These are phyloP conservation scores for Aspergillus japonicus DNA, from an alignment of 2,329 filamentous ascomycete genomes.

Conservation along the genomic window DNA sequence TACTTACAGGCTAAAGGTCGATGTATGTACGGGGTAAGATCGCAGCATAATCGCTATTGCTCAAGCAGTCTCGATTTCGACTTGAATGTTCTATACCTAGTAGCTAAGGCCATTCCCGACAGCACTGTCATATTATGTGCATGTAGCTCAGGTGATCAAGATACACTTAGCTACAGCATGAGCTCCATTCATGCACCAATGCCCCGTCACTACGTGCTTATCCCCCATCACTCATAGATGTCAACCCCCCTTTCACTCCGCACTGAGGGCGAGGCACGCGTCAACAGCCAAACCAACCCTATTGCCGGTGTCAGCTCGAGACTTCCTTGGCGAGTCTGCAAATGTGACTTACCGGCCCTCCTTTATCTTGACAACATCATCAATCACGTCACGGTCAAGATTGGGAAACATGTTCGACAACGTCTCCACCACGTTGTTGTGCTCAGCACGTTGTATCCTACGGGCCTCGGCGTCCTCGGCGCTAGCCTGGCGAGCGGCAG, in stretches of 20 bases:
- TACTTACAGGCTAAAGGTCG: neutral
- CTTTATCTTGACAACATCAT: constrained; percentile 94
- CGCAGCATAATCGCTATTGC: neutral
- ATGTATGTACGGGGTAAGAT: neutral
- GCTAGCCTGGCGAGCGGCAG: constrained; percentile 84
- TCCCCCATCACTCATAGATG: neutral
- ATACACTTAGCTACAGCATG: constrained; percentile 2
- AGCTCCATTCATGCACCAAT: neutral
- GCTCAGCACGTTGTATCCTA: constrained; percentile 77
- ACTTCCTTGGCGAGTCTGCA: neutral
- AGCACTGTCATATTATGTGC: constrained; percentile 1
- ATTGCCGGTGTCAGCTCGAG: constrained; percentile 18
- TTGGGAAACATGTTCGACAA: constrained; percentile 96
- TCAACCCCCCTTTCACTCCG: constrained; percentile 30
- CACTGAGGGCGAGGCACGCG: constrained; percentile 71
- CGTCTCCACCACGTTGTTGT: constrained; percentile 89
- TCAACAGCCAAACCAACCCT: constrained; percentile 84
- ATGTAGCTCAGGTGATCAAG: constrained; percentile 6
- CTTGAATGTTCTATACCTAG: neutral
- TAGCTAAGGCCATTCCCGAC: neutral
- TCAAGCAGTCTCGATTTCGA: neutral
- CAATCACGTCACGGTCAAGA: constrained; percentile 88
- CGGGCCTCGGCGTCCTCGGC: constrained; percentile 86
- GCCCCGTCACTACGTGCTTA: neutral
- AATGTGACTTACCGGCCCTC: constrained; percentile 72